A percentile compares a stretch with the other conserved stretches of the same genome.
Conservation (phyloP, 2,329 filamentous ascomycete genomes). For the Aspergillus sp. region DNA sequence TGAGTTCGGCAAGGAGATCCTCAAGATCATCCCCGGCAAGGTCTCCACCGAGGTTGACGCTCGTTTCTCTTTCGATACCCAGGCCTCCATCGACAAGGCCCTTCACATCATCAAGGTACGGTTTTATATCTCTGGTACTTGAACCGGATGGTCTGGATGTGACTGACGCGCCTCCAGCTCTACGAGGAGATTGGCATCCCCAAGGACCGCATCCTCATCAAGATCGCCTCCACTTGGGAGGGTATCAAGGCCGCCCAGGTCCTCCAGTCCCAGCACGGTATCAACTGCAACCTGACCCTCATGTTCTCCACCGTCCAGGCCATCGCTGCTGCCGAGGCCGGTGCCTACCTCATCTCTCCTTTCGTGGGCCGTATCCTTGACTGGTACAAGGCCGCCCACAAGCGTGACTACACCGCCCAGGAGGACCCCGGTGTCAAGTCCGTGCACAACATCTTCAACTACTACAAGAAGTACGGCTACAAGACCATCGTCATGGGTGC, state of each 20-base stretch:
- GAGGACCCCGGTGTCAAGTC: slow-evolving; percentile 96
- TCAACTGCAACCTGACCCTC: slow-evolving; percentile 98
- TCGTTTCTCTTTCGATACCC: slow-evolving; percentile 88
- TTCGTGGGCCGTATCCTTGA: slow-evolving; percentile 99
- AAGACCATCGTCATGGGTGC: slow-evolving; percentile 99
- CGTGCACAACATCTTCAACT: slow-evolving; percentile 95
- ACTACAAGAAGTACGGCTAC: slow-evolving; percentile 99
- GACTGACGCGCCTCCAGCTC: slow-evolving; percentile 58
- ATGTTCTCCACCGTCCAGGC: slow-evolving; percentile 97
- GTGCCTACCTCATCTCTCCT: slow-evolving; percentile 95
- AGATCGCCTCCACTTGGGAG: slow-evolving; percentile 99
- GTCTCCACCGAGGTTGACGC: slow-evolving; percentile 99
- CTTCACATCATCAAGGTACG: slow-evolving; percentile 90
- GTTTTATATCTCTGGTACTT: background rate
- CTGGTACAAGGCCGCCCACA: slow-evolving; percentile 96
- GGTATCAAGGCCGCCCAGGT: slow-evolving; percentile 98
- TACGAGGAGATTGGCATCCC: slow-evolving; percentile 89
- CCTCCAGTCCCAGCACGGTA: slow-evolving; percentile 88
- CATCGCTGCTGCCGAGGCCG: slow-evolving; percentile 91
- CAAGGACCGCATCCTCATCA: slow-evolving; percentile 96
- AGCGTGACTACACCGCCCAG: slow-evolving; percentile 86
- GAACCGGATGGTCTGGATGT: background rate
- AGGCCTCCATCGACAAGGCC: slow-evolving; percentile 91
- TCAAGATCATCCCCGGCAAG: slow-evolving; percentile 95
- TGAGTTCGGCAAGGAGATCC: slow-evolving; percentile 96